Evolutionary conservation across 1,284 basidiomycete genomes (phyloP), one percentile per base, ranked within the genome.

Genomic region (Tausonia pullulans): DNA sequence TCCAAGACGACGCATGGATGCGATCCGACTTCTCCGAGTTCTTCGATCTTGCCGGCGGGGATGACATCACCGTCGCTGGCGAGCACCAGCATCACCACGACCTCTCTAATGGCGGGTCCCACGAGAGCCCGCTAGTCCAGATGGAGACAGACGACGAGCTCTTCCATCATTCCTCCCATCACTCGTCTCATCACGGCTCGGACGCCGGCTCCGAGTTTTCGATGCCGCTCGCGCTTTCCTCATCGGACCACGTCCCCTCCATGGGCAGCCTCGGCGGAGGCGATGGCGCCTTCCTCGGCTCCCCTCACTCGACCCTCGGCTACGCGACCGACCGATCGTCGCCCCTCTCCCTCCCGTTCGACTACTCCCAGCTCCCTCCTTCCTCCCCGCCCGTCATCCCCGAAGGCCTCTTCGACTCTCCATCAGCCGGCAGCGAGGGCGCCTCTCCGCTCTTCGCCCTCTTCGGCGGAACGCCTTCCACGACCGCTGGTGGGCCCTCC

Each of bases 301-400:
- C 27, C 27, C 27, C 27, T 27, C 27, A 27, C 27, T 27, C 27
- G 27, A 27, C 27, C 27, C 27, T 27, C 27, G 27, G 27, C 27
- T 27, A 27, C 2, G 27, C 27, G 27, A 27, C 27, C 2, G 27
- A 27, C 43, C 27, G 44, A 27, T 60, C 63, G 11, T 64, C 63
- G 16, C 63, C 63, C 3, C 50, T 64, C 44, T 16, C 55, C 6
- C 55, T 52, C 14, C 63, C 63, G 5, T 64, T 64, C 58, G 63
- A 64, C 49, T 64, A 60, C 46, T 65, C 64, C 10, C 51, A 59
- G 41, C 60, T 65, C 11, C 64, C 64, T 50, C 64, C 64, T 3
- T 65, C 64, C 5, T 65, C 64, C 16, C 64, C 64, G 4, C 64
- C 64, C 13, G 39, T 60, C 54, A 60, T 65, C 39, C 53, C 64